Evolutionary conservation across 2,329 filamentous ascomycete species (phyloP), one percentile per base, ranked within the genome.

Genomic region (Botrytis paeoniae): DNA sequence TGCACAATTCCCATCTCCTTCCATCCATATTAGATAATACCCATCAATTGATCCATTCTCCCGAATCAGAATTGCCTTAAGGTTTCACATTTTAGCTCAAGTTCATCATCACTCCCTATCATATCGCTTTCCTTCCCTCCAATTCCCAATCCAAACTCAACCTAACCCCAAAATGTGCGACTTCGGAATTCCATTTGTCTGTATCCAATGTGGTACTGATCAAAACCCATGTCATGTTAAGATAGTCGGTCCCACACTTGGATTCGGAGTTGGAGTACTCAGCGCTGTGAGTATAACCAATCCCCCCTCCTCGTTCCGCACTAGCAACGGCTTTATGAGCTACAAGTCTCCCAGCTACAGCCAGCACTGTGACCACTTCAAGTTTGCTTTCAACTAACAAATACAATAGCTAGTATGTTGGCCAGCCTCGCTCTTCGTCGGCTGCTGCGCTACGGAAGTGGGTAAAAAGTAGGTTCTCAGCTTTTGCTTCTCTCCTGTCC

Each of bases 201-300:
- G 75, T 39, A 73, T 77, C 41, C 75, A 88, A 79, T 88, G 85
- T 79, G 86, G 81, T 63, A 88, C 86, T 14, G 83, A 88, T 74
- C 85, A 88, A 76, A 89, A 88, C 72, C 87, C 86, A 4, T 89
- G 86, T 72, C 85, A 85, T 75, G 88, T 86, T 78, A 89, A 88
- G 78, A 82, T 88, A 14, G 83, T 89, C 41, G 86, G 87, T 1
- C 86, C 86, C 54, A 88, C 86, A 1, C 77, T 88, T 61, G 86
- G 86, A 78, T 82, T 76, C 41, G 80, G 79, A 16, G 80, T 84
- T 68, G 85, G 85, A 1, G 80, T 89, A 59, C 80, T 84, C 69
- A 82, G 85, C 74, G 86, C 85, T 66, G 85, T 88, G 82, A 73
- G 84, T 82, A 41, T 59, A 1, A 57, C n/a, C n/a, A 18, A 29